Conservation (phyloP, 257 asterid genomes). For the Rhazya stricta region DNA sequence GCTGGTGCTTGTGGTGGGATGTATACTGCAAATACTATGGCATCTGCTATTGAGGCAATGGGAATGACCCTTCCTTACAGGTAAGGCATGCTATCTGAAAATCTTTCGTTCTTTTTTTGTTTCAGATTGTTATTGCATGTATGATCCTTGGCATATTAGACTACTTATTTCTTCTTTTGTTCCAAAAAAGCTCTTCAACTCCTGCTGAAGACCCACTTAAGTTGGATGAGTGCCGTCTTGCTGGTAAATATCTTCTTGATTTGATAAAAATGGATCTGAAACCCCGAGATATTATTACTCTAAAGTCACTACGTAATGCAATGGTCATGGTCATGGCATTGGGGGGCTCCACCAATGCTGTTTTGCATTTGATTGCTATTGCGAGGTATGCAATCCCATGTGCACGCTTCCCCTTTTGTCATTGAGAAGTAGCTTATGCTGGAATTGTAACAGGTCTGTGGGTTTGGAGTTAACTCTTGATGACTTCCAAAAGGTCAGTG, state of each 20-base stretch:
- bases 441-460: constrained; percentile 69
- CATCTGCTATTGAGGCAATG: constrained; percentile 94
- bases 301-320: constrained; percentile 70
- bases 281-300: constrained; percentile 88
- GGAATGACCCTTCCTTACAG: constrained; percentile 99
- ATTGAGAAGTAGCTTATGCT: constrained; percentile 31
- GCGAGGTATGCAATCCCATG: constrained; percentile 54
- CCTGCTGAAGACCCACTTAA: constrained; percentile 98
- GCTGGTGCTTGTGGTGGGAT: constrained; percentile 99
- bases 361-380: constrained; percentile 92
- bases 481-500: constrained; percentile 96
- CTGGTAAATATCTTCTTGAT: constrained; percentile 82
- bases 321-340: constrained; percentile 96
- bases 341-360: constrained; percentile 99
- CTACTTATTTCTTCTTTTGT: constrained; percentile 11
- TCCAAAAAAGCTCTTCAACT: constrained; percentile 75
- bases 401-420: background rate
- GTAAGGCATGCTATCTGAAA: constrained; percentile 29
- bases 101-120: constrained; percentile 1
- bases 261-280: constrained; percentile 88
- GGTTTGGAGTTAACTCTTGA: constrained; percentile 79
- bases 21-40: constrained; percentile 99
- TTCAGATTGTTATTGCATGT: background rate
- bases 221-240: constrained; percentile 93
- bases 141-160: background rate